Evolutionary conservation across 306 rosid species (phyloP).

Genomic region (Trifolium pratense): DNA sequence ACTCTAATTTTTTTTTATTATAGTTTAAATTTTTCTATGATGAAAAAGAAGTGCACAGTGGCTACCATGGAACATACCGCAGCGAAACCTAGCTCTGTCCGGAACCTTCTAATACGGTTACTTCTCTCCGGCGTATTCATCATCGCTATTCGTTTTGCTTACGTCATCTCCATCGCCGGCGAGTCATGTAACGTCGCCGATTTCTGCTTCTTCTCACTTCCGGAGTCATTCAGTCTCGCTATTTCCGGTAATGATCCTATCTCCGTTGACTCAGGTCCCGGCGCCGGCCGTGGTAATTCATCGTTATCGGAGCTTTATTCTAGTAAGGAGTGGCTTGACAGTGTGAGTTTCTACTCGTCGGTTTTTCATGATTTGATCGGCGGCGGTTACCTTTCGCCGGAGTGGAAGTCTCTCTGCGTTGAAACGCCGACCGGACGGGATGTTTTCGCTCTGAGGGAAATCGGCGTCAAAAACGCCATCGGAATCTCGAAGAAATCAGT

Average conservation of each 20-base stretch:
- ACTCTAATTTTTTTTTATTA: not conserved
- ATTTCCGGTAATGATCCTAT: no score
- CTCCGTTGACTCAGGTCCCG: conserved; percentile 37
- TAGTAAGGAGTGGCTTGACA: conserved; percentile 74
- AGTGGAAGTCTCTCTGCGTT: conserved; percentile 66
- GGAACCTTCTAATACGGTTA: conserved; percentile 61
- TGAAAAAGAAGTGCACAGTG: conserved; percentile 26
- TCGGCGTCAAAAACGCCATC: conserved; percentile 63
- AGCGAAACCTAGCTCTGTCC: conserved; percentile 58
- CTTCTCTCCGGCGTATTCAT: conserved; percentile 72
- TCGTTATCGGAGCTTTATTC: conserved; percentile 47
- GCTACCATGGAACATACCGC: conserved; percentile 57
- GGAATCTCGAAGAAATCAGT: conserved; percentile 76
- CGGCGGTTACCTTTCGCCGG: conserved; percentile 65
- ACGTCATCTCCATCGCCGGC: conserved; percentile 76
- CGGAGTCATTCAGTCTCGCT: conserved; percentile 66
- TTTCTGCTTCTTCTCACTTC: conserved; percentile 87
- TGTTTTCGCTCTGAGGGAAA: conserved; percentile 71
- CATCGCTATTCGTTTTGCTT: conserved; percentile 70
- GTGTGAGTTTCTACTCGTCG: conserved; percentile 76
- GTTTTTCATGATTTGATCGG: conserved; percentile 71
- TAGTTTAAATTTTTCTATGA: not conserved
- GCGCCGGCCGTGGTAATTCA: conserved; percentile 6
- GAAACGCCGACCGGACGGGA: conserved; percentile 80
- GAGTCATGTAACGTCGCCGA: conserved; percentile 71